phyloP scores from a whole-genome alignment of 768 basidiomycete genomes.

The Lactifluus rugatus region DNA sequence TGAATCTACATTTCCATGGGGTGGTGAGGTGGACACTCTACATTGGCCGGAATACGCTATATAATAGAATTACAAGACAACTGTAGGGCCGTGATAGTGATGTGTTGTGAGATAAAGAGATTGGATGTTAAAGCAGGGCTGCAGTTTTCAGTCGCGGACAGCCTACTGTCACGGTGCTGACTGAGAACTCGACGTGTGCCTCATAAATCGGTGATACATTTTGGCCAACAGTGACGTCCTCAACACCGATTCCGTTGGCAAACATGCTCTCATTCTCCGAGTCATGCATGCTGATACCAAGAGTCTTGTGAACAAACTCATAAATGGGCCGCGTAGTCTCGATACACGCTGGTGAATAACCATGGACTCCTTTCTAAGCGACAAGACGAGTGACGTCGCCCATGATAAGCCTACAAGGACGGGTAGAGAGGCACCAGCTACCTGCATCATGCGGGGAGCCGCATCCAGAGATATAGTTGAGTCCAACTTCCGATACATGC shows the following conservation, averaged over 20 bases:
- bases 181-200: slow-evolving; percentile 19
- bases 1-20: too few relatives aligned
- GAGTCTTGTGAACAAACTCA: slow-evolving; percentile 58
- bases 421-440: slow-evolving; percentile 52
- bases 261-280: slow-evolving; percentile 57
- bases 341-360: slow-evolving; percentile 60
- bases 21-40: not conserved
- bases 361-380: slow-evolving; percentile 45
- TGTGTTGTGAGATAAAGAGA: not conserved
- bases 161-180: slow-evolving; percentile 27
- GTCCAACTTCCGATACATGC: slow-evolving; percentile 48
- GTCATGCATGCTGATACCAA: slow-evolving; percentile 78
- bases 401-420: slow-evolving; percentile 53
- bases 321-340: slow-evolving; percentile 65
- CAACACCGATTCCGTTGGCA: slow-evolving; percentile 53
- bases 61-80: not conserved
- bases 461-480: slow-evolving; percentile 65
- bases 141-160: slow-evolving; percentile 62
- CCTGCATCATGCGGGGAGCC: slow-evolving; percentile 55
- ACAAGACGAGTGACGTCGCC: slow-evolving; percentile 36
- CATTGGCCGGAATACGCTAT: not conserved
- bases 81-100: not conserved
- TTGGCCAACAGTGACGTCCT: slow-evolving; percentile 60
- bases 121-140: slow-evolving; percentile 35
- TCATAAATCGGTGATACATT: slow-evolving; percentile 71